Conservation (phyloP, 1,139 yeast species). For the Kluyveromyces sp. region DNA sequence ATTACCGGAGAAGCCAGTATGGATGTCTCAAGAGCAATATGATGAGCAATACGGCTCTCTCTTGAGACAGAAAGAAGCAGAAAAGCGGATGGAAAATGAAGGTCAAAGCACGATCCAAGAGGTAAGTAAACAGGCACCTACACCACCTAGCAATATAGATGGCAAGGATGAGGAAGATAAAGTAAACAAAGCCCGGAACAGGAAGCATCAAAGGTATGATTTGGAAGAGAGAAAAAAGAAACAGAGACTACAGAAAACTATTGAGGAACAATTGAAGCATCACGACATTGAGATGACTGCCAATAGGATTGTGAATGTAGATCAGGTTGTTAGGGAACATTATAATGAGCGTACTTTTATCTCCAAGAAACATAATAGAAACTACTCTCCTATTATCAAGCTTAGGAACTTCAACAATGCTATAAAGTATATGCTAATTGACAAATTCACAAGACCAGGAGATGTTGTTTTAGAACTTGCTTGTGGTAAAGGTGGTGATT, state of each 20-base stretch:
- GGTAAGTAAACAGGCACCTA: neutral
- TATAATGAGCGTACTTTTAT: conserved; percentile 78
- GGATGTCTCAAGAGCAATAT: conserved; percentile 35
- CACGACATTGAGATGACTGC: conserved; percentile 30
- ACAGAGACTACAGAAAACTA: conserved; percentile 22
- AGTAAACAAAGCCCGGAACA: conserved; percentile 16
- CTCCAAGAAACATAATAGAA: conserved; percentile 56
- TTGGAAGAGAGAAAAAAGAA: conserved; percentile 24
- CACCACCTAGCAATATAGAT: conserved; percentile 6
- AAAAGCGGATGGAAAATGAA: conserved; percentile 6
- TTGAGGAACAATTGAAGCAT: conserved; percentile 30
- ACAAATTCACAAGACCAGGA: conserved; percentile 48
- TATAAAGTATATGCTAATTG: conserved; percentile 78
- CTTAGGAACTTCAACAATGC: conserved; percentile 86
- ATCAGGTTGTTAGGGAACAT: conserved; percentile 67
- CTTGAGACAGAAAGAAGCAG: conserved; percentile 6
- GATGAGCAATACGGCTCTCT: conserved; percentile 23
- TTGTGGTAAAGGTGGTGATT: conserved; percentile 98
- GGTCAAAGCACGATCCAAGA: conserved; percentile 9
- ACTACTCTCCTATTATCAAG: conserved; percentile 76
- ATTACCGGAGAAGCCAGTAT: conserved; percentile 28
- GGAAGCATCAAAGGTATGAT: conserved; percentile 27
- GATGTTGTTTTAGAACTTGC: conserved; percentile 74
- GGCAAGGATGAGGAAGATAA: conserved; percentile 4
- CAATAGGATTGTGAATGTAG: conserved; percentile 26